A percentile compares a stretch with the other conserved stretches of the same genome.
These are phyloP conservation scores for Ploettnerulaceae sp. DNA, from an alignment of 2,329 filamentous ascomycete genomes.

Conservation along the genomic window DNA sequence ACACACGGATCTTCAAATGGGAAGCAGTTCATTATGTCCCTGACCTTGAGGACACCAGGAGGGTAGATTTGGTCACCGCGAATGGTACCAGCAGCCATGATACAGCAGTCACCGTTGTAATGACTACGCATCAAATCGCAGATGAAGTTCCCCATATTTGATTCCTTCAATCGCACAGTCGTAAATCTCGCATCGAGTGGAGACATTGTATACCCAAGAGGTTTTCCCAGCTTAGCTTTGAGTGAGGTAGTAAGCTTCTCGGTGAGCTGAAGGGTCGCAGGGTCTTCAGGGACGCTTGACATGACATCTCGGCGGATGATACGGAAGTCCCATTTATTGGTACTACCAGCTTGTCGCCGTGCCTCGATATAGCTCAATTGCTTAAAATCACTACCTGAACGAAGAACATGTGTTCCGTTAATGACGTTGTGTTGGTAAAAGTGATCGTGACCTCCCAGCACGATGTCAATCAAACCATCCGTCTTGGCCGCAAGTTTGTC, in stretches of 20 bases:
- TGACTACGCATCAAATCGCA: conserved; percentile 17
- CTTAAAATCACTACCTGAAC: conserved; percentile 18
- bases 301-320: conserved; percentile 13
- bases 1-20: conserved; percentile 17
- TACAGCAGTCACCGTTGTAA: conserved; percentile 15
- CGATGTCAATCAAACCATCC: conserved; percentile 15
- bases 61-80: conserved; percentile 17
- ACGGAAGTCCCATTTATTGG: conserved; percentile 15
- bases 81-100: conserved; percentile 16
- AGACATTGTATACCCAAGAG: conserved; percentile 12
- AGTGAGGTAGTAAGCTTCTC: conserved; percentile 14
- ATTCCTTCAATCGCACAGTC: conserved; percentile 15
- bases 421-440: conserved; percentile 15
- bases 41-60: conserved; percentile 12
- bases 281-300: conserved; percentile 11
- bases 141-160: conserved; percentile 17
- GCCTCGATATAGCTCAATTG: conserved; percentile 17
- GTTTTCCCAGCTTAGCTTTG: conserved; percentile 14
- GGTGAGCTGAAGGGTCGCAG: conserved; percentile 6
- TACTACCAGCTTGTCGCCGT: conserved; percentile 6
- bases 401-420: conserved; percentile 15
- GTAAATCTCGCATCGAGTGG: conserved; percentile 17
- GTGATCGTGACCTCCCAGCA: conserved; percentile 17
- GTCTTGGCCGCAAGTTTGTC: conserved; percentile 17
- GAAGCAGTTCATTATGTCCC: conserved; percentile 17